Base-by-base conservation (phyloP, 441 rosid genomes). In the Gossypium gossypioides region DNA sequence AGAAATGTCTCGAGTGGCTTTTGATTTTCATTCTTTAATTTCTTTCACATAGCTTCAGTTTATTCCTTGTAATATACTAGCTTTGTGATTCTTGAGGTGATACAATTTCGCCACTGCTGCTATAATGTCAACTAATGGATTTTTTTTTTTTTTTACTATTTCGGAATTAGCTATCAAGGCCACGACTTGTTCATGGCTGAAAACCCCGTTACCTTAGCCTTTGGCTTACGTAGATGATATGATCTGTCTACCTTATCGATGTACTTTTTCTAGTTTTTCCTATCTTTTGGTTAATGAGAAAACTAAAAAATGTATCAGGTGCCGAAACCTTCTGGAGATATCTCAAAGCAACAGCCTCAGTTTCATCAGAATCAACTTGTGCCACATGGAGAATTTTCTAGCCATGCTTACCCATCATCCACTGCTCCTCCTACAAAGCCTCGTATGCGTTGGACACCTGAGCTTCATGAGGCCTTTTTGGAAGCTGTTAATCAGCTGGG, bases 401-500 rank as follows among this genome's bases (percentile, higher is more conserved):
- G 69, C 55, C 79, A 32, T 69, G 66, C 82, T 50, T 76, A 63
- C 76, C 77, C 89, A 73, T 76, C 72, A 9, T 58, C 87, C n/a
- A 24, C 78, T 63, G 78, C 81, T 69, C 64, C 84, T 57, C 57
- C 78, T 65, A 77, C 83, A 34, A 93, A 86, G 83, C 67, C 89
- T 10, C 86, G 98, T 55, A 91, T 93, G 93, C 93, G 96, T 15
- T 93, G 98, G 98, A 93, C 97, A 37, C 95, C 91, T 24, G 97
- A 93, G 71, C 95, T 91, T 78, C 98, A 91, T 58, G 98, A 91
- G 81, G 83, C 92, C 65, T 93, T 93, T 75, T 86, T 93, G 7
- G 95, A 91, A 70, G 98, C 97, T 86, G 87, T 91, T 69, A 88
- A 87, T 74, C 85, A 84, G 70, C 93, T 91, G 27, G 97, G 98